Conservation (phyloP, 2,329 filamentous ascomycete genomes). For the Hymenoscyphus linearis region DNA sequence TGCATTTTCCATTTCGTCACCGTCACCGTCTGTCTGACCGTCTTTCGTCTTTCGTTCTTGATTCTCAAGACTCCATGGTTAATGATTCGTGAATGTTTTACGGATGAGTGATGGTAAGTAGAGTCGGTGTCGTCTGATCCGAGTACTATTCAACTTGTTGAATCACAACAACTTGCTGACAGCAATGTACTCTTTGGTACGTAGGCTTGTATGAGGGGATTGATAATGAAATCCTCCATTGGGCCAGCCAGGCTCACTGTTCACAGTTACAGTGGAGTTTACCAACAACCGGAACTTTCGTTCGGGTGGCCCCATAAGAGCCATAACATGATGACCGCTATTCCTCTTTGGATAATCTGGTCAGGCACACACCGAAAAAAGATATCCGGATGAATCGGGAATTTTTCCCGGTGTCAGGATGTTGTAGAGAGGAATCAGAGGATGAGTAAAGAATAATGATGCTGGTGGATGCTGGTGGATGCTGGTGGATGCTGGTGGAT, state of each 20-base stretch:
- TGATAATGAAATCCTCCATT: background rate
- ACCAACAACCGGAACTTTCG: background rate
- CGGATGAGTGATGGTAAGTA: background rate
- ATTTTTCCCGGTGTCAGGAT: background rate
- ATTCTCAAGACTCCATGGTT: background rate
- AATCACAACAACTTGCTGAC: too few species aligned
- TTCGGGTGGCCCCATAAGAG: background rate
- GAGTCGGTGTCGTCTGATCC: too few species aligned
- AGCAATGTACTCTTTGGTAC: background rate
- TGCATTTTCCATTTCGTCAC: background rate
- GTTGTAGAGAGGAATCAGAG: background rate
- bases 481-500: too few species aligned
- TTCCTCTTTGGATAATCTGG: background rate
- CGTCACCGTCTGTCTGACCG: background rate
- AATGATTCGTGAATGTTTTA: background rate
- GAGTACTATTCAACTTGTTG: too few species aligned
- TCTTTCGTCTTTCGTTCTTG: background rate
- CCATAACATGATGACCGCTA: background rate
- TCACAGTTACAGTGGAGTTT: too few species aligned
- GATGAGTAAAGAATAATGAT: background rate
- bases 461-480: too few species aligned
- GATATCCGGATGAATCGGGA: background rate
- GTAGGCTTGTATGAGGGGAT: background rate
- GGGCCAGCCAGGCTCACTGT: background rate
- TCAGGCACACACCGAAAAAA: background rate